Conservation (phyloP, 257 asterid species). For the Ilex asprella region DNA sequence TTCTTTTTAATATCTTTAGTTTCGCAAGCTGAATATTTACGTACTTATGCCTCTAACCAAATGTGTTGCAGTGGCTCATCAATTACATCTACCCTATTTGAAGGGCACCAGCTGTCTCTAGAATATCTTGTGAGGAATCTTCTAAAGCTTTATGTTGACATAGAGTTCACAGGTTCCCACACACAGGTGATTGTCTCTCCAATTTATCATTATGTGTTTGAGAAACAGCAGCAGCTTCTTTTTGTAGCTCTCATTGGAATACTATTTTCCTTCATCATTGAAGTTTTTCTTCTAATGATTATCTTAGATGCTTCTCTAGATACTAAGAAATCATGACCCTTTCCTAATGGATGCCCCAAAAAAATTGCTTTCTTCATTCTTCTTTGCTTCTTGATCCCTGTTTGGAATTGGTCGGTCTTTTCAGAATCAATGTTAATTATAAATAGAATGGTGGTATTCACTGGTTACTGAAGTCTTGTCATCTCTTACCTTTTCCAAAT, state of each 20-base stretch:
- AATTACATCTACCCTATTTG: slow-evolving; percentile 73
- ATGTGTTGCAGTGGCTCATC: slow-evolving; percentile 68
- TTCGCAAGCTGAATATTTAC: no score
- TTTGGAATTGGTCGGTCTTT: no score
- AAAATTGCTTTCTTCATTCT: no score
- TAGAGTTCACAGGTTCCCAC: slow-evolving; percentile 97
- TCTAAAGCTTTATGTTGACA: slow-evolving; percentile 90
- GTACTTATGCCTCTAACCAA: slow-evolving; percentile 6
- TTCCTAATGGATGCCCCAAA: no score
- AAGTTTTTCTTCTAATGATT: neutral
- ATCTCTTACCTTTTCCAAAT: no score
- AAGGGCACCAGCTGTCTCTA: slow-evolving; percentile 86
- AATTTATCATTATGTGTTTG: neutral
- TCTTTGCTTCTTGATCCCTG: no score
- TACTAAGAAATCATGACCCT: no score
- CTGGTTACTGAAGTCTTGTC: no score
- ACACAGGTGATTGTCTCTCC: slow-evolving; percentile 60
- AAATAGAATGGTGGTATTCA: no score
- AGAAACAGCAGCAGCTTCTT: neutral
- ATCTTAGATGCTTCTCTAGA: no score
- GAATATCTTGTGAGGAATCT: slow-evolving; percentile 88
- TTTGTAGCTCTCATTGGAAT: neutral
- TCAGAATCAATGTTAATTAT: no score
- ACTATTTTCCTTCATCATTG: neutral
- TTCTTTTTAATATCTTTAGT: no score